phyloP scores from a whole-genome alignment of 2,329 filamentous ascomycete species.

The Lachnellula willkommii region DNA sequence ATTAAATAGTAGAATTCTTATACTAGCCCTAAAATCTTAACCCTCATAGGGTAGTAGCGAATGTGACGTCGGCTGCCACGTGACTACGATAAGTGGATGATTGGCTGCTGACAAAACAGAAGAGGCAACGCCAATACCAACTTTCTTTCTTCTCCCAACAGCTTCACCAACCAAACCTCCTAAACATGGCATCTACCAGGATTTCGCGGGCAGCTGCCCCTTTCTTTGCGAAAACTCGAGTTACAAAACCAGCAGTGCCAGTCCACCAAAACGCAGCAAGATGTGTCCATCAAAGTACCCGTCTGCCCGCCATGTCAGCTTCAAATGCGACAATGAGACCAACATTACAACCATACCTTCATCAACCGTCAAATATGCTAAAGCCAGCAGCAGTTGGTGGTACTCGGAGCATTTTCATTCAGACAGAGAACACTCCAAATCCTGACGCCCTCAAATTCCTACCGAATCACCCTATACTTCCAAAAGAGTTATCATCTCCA shows the following conservation, averaged over 20 bases:
- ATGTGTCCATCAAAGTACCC: constrained; percentile 38
- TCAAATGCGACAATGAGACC: constrained; percentile 43
- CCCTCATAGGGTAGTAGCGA: no score
- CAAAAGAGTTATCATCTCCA: constrained; percentile 62
- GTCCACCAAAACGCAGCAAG: constrained; percentile 31
- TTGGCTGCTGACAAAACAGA: no score
- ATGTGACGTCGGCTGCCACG: no score
- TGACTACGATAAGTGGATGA: no score
- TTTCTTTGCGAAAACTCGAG: constrained; percentile 21
- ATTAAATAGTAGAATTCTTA: no score
- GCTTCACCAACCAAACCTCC: no score
- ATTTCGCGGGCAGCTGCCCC: constrained; percentile 18
- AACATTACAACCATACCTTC: constrained; percentile 35
- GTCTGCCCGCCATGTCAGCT: constrained; percentile 42
- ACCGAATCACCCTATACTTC: constrained; percentile 81
- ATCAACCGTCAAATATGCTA: constrained; percentile 36
- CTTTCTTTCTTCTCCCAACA: no score
- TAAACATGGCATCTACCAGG: constrained; percentile 22
- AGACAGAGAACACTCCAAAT: constrained; percentile 93
- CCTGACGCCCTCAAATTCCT: constrained; percentile 95
- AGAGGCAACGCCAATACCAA: no score
- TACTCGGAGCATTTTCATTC: constrained; percentile 86
- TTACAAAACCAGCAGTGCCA: constrained; percentile 27
- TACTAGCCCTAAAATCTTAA: no score
- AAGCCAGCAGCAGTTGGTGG: constrained; percentile 36